phyloP scores from a whole-genome alignment of 2,329 filamentous ascomycete genomes.

The Diaporthe sp. region DNA sequence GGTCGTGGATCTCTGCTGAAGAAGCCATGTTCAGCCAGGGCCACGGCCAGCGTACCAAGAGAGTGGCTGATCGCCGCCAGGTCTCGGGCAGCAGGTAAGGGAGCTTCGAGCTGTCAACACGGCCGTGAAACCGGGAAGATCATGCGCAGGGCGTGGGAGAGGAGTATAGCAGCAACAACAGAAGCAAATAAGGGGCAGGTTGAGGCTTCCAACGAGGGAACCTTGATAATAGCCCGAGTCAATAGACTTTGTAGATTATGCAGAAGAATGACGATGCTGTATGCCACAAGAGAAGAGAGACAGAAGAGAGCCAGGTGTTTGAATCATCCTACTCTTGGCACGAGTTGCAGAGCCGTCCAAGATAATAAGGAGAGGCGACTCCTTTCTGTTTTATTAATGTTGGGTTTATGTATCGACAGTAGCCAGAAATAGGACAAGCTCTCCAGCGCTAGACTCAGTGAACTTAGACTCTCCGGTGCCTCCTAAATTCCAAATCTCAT shows the following conservation, averaged over 20 bases:
- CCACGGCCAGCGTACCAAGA: neutral
- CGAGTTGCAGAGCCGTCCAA: neutral
- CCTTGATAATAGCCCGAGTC: constrained; percentile 5
- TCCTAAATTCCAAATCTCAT: too few relatives aligned
- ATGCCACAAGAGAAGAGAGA: neutral
- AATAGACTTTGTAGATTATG: constrained; percentile 10
- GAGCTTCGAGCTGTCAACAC: neutral
- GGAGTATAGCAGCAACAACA: neutral
- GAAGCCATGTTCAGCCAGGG: constrained; percentile 46
- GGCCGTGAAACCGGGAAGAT: neutral
- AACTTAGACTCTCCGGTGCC: too few relatives aligned
- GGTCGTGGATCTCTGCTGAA: constrained; percentile 48
- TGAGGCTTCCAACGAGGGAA: neutral
- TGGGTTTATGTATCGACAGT: neutral
- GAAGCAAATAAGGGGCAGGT: neutral
- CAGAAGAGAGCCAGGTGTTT: neutral
- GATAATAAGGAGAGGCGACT: constrained; percentile 11
- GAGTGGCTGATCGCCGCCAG: constrained; percentile 15
- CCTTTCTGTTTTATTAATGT: constrained; percentile 26
- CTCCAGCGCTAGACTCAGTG: neutral
- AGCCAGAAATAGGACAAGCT: constrained; percentile 30
- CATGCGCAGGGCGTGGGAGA: neutral
- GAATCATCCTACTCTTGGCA: constrained; percentile 24
- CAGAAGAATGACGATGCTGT: constrained; percentile 14
- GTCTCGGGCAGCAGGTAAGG: constrained; percentile 2